Base-by-base conservation (phyloP, 768 basidiomycete species). In the Trametes punicea region DNA sequence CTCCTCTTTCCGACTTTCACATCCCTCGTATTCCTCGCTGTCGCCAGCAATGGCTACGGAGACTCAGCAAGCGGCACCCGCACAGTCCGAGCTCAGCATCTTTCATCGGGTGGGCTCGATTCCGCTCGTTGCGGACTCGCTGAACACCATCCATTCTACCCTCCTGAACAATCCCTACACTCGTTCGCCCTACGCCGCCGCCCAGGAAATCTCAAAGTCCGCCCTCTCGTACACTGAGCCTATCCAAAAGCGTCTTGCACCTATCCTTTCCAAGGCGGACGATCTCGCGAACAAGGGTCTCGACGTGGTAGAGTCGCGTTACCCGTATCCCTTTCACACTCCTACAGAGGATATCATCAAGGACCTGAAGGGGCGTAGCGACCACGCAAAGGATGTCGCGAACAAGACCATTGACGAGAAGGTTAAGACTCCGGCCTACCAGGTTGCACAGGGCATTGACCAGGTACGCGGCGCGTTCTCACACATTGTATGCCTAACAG, bases 261-360 rank as follows among this genome's bases (percentile, higher is more conserved):
- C 90, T 7, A 65, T 88, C 30, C 80, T 90, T 62, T 71, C 75
- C 51, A 76, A 79, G 44, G 87, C 80, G 2, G 82, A 92, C 61
- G 80, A 71, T n/a, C 73, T 72, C 49, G 90, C 86, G 26, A 88
- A 89, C 78, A 84, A 81, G 74, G 86, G 82, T 26, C 77, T 90
- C 34, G 88, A 92, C 66, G 82, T 69, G 18, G 86, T 91, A 51
- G 78, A 90, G 74, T 75, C 79, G 51, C 81, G 81, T 49, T 90
- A 84, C 67, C 90, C 90, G 11, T 86, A 84, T 66, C 81, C 88
- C 4, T 93, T 91, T 78, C 76, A 82, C 57, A 81, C 81, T 16
- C 81, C 82, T 64, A 85, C 88, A 3, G 86, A 87, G 63, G 88
- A 91, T 2, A 80, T 93, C 20, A 75, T 75, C 27, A 76, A 73